Conservation (phyloP, 208 protist genomes). For the Acanthamoeba healyi region DNA sequence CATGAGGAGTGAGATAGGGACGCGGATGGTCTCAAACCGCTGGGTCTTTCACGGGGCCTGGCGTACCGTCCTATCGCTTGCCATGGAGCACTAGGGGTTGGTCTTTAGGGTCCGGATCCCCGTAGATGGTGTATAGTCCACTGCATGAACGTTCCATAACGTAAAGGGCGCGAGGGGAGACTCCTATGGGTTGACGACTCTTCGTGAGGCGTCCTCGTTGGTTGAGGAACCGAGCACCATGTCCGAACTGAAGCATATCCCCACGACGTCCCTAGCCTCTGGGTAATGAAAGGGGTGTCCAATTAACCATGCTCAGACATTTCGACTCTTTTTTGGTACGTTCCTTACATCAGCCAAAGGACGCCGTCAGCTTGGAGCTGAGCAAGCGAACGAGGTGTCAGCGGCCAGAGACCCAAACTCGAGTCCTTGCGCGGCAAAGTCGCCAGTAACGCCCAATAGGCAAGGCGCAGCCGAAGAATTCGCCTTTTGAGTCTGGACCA, state of each 20-base stretch:
- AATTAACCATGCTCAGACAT: slow-evolving; percentile 60
- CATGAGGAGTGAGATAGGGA: background rate
- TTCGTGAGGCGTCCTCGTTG: slow-evolving; percentile 35
- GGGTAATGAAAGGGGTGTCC: slow-evolving; percentile 34
- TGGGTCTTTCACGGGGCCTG: slow-evolving; percentile 44
- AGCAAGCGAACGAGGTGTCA: no score
- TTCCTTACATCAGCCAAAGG: no score
- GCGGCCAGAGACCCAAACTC: no score
- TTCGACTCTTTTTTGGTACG: background rate
- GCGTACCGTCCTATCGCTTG: slow-evolving; percentile 40
- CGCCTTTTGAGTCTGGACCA: no score
- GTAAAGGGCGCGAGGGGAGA: background rate
- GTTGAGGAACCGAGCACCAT: background rate
- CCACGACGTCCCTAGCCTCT: background rate
- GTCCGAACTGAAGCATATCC: slow-evolving; percentile 7
- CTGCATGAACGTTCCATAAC: slow-evolving; percentile 40
- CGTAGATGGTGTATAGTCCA: slow-evolving; percentile 67
- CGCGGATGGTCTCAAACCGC: slow-evolving; percentile 51
- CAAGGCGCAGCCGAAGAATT: no score
- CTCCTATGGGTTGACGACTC: background rate
- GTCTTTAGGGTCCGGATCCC: slow-evolving; percentile 2
- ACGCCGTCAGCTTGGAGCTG: no score
- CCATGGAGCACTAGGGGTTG: slow-evolving; percentile 52
- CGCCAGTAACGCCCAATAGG: no score
- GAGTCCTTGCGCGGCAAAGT: no score